These are phyloP conservation scores for Puccinia coronata DNA, from an alignment of 1,284 basidiomycete genomes.

Conservation along the genomic window DNA sequence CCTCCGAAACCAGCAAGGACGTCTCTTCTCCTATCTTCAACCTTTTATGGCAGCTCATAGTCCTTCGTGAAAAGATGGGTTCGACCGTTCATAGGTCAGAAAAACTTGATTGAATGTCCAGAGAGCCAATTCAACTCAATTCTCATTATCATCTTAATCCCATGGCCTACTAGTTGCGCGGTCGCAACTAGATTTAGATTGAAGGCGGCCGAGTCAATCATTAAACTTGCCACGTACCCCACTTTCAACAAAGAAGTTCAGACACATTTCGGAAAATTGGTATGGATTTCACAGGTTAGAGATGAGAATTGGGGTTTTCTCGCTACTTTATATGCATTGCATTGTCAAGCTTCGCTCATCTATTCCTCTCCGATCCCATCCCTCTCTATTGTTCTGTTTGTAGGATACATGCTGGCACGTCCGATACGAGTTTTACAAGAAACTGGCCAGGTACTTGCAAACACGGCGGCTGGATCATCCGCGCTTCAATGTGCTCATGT, in stretches of 20 bases:
- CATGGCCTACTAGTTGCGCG: slow-evolving; percentile 42
- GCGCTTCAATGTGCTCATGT: slow-evolving; percentile 78
- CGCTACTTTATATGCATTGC: background rate
- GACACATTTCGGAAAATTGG: slow-evolving; percentile 70
- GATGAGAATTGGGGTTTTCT: slow-evolving; percentile 14
- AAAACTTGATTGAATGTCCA: slow-evolving; percentile 59
- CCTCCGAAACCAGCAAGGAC: slow-evolving; percentile 67
- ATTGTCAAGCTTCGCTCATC: slow-evolving; percentile 36
- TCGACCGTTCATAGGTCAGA: slow-evolving; percentile 62
- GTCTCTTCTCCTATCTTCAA: slow-evolving; percentile 73
- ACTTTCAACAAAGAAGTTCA: slow-evolving; percentile 68
- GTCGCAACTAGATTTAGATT: slow-evolving; percentile 66
- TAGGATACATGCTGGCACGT: slow-evolving; percentile 87
- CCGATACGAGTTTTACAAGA: slow-evolving; percentile 74
- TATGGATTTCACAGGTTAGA: slow-evolving; percentile 73
- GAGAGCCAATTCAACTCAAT: slow-evolving; percentile 34
- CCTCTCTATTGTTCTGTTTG: background rate
- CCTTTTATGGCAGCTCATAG: slow-evolving; percentile 71
- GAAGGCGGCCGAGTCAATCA: slow-evolving; percentile 74
- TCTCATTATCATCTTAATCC: background rate
- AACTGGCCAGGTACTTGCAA: slow-evolving; percentile 68
- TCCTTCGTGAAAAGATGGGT: slow-evolving; percentile 57
- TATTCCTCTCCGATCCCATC: no score
- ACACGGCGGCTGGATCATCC: slow-evolving; percentile 59
- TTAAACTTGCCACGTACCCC: slow-evolving; percentile 74